A percentile compares a stretch with the other conserved stretches of the same genome.
These are phyloP conservation scores for Metarhizium rileyi DNA, from an alignment of 2,329 filamentous ascomycete genomes.

Conservation along the genomic window DNA sequence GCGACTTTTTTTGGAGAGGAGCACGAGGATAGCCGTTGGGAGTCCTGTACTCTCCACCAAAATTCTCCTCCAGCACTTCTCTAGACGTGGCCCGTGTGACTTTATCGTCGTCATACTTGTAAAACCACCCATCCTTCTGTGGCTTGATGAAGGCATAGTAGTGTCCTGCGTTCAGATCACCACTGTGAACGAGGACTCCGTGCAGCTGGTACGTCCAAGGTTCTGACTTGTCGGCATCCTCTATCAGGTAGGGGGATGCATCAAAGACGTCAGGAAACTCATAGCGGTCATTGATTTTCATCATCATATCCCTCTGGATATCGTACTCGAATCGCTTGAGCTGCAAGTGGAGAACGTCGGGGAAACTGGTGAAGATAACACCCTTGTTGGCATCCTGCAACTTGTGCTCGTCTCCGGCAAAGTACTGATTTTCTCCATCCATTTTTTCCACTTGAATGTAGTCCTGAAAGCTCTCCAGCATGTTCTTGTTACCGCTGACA, in stretches of 20 bases:
- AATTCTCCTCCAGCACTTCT: conserved; percentile 94
- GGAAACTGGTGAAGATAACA: conserved; percentile 93
- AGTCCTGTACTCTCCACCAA: conserved; percentile 71
- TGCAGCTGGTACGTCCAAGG: conserved; percentile 88
- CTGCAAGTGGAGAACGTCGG: conserved; percentile 87
- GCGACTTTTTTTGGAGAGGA: conserved; percentile 43
- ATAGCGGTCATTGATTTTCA: conserved; percentile 94
- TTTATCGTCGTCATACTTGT: conserved; percentile 94
- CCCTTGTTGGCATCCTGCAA: conserved; percentile 96
- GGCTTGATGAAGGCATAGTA: conserved; percentile 98
- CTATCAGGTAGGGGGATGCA: conserved; percentile 76
- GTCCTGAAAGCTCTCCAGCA: conserved; percentile 91
- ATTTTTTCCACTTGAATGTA: conserved; percentile 96
- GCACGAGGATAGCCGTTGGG: conserved; percentile 37
- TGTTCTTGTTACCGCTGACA: conserved; percentile 83
- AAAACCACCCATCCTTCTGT: conserved; percentile 85
- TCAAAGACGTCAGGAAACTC: conserved; percentile 81
- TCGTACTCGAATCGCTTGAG: conserved; percentile 98
- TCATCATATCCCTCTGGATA: conserved; percentile 91
- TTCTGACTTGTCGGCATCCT: conserved; percentile 78
- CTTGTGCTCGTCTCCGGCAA: conserved; percentile 79
- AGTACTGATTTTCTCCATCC: conserved; percentile 97
- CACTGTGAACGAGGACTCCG: conserved; percentile 91
- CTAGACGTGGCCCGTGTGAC: conserved; percentile 89
- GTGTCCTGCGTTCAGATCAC: conserved; percentile 92